Base-by-base conservation (phyloP, 2,329 filamentous ascomycete species). In the Botrytis squamosa region DNA sequence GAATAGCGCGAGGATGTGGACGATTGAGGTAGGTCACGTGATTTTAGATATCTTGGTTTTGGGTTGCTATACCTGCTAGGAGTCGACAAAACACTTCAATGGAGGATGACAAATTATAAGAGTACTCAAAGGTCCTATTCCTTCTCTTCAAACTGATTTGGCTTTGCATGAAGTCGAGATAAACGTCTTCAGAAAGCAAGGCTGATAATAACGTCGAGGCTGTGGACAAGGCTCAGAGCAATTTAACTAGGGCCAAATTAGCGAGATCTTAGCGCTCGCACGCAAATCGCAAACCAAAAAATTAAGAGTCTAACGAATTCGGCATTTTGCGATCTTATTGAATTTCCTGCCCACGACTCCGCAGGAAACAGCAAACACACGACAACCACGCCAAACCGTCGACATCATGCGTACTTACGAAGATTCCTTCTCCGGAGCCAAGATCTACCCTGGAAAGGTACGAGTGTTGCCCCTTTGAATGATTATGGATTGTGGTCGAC, bases 371-470 rank as follows among this genome's bases (percentile, higher is more conserved):
- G 68, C 72, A 74, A 70, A 76, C 75, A 76, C 55, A 62, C 77
- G 75, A 78, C 78, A 78, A 73, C 74, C 59, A 78, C 62, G 62
- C 40, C 62, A 64, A 64, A 42, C 25, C 38, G 70, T 75, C 75
- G 77, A 76, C 77, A 74, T 75, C 75, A 82, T 82, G 81, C 79
- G 81, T 79, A 81, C 80, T 70, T 93, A 92, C 90, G 91, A 93
- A 87, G 91, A 93, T 84, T 88, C 89, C 82, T 93, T 93, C 89
- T 91, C 88, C 85, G 91, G 90, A 83, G 86, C 90, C 86, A 92
- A 91, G 88, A 92, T 93, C 86, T 93, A 92, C 88, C 91, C 91
- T 83, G 91, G 91, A 85, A 92, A 92, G 91, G 91, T 92, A 88
- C 84, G 88, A 84, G 78, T 52, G 25, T 63, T 25, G 49, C 25